These are phyloP conservation scores for Myxozyma udenii DNA, from an alignment of 805 yeast species.

Conservation along the genomic window DNA sequence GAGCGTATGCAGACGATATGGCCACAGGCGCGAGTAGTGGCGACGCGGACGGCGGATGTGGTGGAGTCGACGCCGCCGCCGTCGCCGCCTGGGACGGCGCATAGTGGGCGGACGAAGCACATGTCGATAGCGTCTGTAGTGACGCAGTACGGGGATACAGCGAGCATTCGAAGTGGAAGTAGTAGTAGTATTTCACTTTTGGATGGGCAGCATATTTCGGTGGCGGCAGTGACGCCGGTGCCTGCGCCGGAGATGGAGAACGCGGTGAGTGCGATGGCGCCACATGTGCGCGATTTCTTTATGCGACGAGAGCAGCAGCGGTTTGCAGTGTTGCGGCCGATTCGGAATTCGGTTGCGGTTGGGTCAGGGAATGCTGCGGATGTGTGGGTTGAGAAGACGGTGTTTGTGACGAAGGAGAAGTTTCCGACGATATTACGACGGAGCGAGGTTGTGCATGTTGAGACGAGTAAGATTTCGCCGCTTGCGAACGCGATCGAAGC, in stretches of 20 bases:
- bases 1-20: constrained; percentile 68
- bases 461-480: constrained; percentile 66
- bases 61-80: neutral
- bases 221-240: constrained; percentile 69
- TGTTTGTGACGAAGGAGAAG: constrained; percentile 67
- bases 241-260: constrained; percentile 66
- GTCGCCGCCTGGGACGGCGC: neutral
- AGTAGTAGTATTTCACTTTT: neutral
- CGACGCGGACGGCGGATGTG: constrained; percentile 40
- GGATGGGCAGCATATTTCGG: constrained; percentile 69
- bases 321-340: constrained; percentile 64
- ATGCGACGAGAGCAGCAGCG: constrained; percentile 68
- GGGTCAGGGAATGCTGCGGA: constrained; percentile 45
- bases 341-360: constrained; percentile 44
- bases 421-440: constrained; percentile 89
- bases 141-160: neutral
- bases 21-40: constrained; percentile 58
- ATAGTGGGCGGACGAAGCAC: constrained; percentile 1
- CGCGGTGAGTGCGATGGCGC: constrained; percentile 37
- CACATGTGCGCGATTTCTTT: constrained; percentile 67
- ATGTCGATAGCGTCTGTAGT: constrained; percentile 9
- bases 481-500: constrained; percentile 75
- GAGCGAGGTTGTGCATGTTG: constrained; percentile 58
- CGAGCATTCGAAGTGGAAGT: too few species aligned
- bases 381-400: constrained; percentile 85